A percentile compares a stretch with the other conserved stretches of the same genome.
Evolutionary conservation across 2,329 filamentous ascomycete species (phyloP).

Genomic region (Metarhizium album): DNA sequence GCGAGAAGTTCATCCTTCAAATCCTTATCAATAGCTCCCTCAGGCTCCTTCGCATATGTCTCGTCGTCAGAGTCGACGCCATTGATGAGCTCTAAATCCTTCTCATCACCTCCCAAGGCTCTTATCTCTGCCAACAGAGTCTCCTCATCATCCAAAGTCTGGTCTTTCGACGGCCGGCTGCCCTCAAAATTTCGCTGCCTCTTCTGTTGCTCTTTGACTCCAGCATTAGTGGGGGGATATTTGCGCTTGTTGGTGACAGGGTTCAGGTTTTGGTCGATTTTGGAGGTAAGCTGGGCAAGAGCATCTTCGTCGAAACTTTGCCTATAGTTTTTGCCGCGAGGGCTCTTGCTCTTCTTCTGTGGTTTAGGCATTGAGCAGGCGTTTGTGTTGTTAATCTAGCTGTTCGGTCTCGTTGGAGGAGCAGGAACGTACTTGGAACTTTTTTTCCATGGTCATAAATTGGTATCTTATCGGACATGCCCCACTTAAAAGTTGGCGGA

Average conservation of each 20-base stretch:
- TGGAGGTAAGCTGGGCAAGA: constrained; percentile 42
- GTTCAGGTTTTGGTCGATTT: constrained; percentile 43
- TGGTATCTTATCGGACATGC: constrained; percentile 13
- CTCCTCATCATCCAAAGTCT: constrained; percentile 20
- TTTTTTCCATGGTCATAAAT: constrained; percentile 8
- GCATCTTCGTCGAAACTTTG: constrained; percentile 36
- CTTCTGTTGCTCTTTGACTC: constrained; percentile 24
- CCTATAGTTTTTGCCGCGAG: constrained; percentile 12
- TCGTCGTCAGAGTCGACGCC: constrained; percentile 35
- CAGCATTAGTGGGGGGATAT: constrained; percentile 25
- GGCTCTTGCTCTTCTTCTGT: constrained; percentile 26
- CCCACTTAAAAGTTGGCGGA: neutral
- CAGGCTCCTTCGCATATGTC: constrained; percentile 19
- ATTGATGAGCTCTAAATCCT: constrained; percentile 50
- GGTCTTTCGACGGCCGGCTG: constrained; percentile 13
- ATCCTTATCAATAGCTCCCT: constrained; percentile 30
- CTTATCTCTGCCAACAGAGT: constrained; percentile 51
- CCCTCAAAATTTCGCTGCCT: constrained; percentile 24
- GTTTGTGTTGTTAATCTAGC: neutral
- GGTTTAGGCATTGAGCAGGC: constrained; percentile 21
- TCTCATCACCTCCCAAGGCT: constrained; percentile 54
- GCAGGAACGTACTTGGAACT: constrained; percentile 3
- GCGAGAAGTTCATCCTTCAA: constrained; percentile 26
- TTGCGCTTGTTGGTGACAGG: constrained; percentile 34
- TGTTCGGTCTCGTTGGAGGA: neutral